Percentiles rank a stretch among this genome's conserved stretches.
Evolutionary conservation across 805 yeast species (phyloP).

Genomic region (Metschnikowia cubensis): DNA sequence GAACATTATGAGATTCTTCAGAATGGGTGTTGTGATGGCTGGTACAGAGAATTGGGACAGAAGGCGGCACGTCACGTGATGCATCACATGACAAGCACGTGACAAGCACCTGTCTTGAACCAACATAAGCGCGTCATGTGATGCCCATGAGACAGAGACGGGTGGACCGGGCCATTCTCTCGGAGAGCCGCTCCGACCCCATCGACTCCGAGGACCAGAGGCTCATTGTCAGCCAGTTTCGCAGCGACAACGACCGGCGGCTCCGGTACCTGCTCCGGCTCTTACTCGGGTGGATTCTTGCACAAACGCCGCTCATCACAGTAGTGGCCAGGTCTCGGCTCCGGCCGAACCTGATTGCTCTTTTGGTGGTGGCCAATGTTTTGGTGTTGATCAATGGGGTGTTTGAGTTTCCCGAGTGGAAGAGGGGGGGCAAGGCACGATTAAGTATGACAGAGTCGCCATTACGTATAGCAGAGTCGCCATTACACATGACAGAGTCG

Average conservation of each 20-base stretch:
- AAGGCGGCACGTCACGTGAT: no score
- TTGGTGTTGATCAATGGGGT: conserved; percentile 11
- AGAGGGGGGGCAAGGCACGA: background rate
- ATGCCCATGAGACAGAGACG: conserved; percentile 16
- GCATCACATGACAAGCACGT: no score
- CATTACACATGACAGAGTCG: no score
- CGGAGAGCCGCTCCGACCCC: conserved; percentile 11
- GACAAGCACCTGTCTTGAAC: no score
- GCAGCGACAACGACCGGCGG: conserved; percentile 13
- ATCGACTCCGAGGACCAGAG: conserved; percentile 25
- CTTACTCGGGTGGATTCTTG: conserved; percentile 11
- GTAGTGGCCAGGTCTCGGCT: conserved; percentile 8
- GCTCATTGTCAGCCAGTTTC: conserved; percentile 16
- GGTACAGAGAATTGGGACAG: no score
- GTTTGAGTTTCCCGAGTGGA: conserved; percentile 11
- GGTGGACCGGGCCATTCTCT: conserved; percentile 21
- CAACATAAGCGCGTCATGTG: no score
- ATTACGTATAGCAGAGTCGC: no score
- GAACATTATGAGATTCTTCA: no score
- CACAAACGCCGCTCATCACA: conserved; percentile 18
- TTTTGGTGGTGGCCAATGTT: conserved; percentile 10
- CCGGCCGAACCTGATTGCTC: conserved; percentile 2
- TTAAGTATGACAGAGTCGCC: no score
- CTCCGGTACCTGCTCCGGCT: conserved; percentile 10
- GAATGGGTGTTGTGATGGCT: no score